Evolutionary conservation across 495 filamentous ascomycete genomes (phyloP).

Genomic region (Chaetomium tenue): DNA sequence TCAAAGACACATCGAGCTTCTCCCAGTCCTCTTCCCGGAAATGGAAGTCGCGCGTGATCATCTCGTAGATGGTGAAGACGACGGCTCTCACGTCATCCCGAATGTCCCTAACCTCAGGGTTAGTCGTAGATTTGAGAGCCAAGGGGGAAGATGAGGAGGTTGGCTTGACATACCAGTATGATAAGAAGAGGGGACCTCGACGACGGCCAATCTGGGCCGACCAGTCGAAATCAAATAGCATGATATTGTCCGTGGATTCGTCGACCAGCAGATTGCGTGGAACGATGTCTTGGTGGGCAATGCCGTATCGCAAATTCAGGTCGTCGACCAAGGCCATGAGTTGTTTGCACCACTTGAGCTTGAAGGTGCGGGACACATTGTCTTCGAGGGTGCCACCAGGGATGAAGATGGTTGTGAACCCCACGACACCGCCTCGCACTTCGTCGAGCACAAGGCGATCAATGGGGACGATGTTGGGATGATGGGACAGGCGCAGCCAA

Average conservation of each 20-base stretch:
- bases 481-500: too few relatives aligned
- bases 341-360: constrained; percentile 16
- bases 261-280: constrained; percentile 17
- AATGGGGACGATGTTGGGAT: too few relatives aligned
- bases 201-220: not conserved
- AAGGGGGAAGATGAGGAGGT: not conserved
- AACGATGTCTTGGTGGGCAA: constrained; percentile 15
- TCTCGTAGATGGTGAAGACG: not conserved
- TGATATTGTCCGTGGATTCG: constrained; percentile 15
- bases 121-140: not conserved
- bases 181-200: not conserved
- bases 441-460: too few relatives aligned
- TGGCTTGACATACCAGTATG: not conserved
- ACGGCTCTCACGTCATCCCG: constrained; percentile 3
- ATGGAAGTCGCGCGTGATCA: constrained; percentile 8
- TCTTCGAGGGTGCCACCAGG: constrained; percentile 1
- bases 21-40: not conserved
- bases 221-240: constrained; percentile 11
- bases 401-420: too few relatives aligned
- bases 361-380: constrained; percentile 12
- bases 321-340: constrained; percentile 18
- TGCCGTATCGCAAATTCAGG: constrained; percentile 17
- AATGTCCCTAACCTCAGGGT: not conserved
- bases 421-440: too few relatives aligned
- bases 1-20: not conserved